These are phyloP conservation scores for Anisodus tanguticus DNA, from an alignment of 257 asterid species.

Conservation along the genomic window DNA sequence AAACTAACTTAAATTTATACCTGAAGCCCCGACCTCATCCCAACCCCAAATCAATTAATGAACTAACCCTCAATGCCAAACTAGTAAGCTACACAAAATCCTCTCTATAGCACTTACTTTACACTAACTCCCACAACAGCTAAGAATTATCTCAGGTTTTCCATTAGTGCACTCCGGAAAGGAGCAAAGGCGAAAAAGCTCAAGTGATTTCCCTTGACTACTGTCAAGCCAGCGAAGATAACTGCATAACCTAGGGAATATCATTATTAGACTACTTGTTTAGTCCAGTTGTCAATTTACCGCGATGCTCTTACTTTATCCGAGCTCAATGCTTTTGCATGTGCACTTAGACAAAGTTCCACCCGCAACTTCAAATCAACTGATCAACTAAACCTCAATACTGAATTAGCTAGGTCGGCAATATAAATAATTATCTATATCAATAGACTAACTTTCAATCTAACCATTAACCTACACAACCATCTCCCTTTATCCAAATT, in stretches of 20 bases:
- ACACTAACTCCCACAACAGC: too few relatives aligned
- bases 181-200: too few relatives aligned
- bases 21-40: neutral
- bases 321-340: neutral
- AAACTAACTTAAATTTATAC: slow-evolving; percentile 2
- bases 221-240: too few relatives aligned
- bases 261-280: neutral
- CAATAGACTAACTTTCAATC: neutral
- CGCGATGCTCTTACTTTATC: neutral
- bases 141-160: too few relatives aligned
- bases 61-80: neutral
- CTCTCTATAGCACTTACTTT: too few relatives aligned
- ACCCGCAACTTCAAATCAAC: neutral
- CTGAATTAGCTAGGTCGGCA: neutral
- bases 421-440: neutral
- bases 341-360: neutral
- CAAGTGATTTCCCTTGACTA: too few relatives aligned
- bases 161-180: too few relatives aligned
- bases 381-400: neutral
- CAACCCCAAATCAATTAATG: neutral
- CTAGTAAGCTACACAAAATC: neutral
- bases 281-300: slow-evolving; percentile 1
- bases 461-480: neutral
- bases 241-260: too few relatives aligned
- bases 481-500: neutral